These are phyloP conservation scores for Colletotrichum graminicola DNA, from an alignment of 2,329 filamentous ascomycete species.

Conservation along the genomic window DNA sequence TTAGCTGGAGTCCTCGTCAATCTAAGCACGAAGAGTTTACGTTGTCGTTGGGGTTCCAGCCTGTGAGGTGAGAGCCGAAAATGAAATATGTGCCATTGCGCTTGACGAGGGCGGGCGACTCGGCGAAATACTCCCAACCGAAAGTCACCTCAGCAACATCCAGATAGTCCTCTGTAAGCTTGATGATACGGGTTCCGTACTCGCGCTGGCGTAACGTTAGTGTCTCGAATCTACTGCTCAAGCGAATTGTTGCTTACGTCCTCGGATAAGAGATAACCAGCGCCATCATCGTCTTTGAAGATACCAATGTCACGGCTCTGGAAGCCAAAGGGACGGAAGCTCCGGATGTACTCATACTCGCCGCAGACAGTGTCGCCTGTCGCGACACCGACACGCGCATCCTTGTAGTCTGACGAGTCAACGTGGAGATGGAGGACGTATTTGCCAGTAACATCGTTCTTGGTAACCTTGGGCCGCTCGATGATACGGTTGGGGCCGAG, in stretches of 20 bases:
- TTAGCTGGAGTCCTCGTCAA: background rate
- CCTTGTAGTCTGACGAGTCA: conserved; percentile 70
- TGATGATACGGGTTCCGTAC: conserved; percentile 60
- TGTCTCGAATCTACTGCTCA: background rate
- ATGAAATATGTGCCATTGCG: conserved; percentile 72
- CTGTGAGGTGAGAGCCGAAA: conserved; percentile 70
- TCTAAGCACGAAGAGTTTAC: conserved; percentile 46
- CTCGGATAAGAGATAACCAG: conserved; percentile 72
- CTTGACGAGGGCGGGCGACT: conserved; percentile 74
- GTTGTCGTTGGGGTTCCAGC: conserved; percentile 75
- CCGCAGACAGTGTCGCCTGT: conserved; percentile 71
- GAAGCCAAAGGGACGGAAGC: conserved; percentile 51
- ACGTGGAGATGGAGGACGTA: conserved; percentile 81
- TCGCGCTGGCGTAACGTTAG: conserved; percentile 26
- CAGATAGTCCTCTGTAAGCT: conserved; percentile 68
- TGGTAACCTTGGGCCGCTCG: conserved; percentile 77
- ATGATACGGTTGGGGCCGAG: conserved; percentile 72
- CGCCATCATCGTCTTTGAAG: conserved; percentile 72
- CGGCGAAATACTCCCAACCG: conserved; percentile 66
- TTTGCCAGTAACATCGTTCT: conserved; percentile 71
- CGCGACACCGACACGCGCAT: conserved; percentile 75
- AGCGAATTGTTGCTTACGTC: conserved; percentile 59
- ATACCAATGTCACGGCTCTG: conserved; percentile 69
- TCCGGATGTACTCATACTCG: conserved; percentile 58
- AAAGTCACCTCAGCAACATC: conserved; percentile 63